Conservation (phyloP, 768 basidiomycete genomes). For the Boletus pseudo-olivaceus region DNA sequence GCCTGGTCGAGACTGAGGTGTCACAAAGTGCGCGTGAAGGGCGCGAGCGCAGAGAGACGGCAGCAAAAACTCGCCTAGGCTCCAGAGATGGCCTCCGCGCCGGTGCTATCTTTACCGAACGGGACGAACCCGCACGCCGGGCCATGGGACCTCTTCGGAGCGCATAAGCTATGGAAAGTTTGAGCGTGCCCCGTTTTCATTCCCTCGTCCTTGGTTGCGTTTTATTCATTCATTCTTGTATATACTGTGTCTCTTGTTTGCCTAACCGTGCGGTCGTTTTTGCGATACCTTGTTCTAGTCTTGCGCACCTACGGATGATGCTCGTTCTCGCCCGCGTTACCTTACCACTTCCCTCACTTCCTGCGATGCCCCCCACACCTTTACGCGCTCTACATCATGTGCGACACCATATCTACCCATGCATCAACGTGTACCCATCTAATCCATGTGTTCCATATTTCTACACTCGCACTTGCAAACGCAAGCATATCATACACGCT, state of each 20-base stretch:
- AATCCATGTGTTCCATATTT: constrained; percentile 4
- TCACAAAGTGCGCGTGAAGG: constrained; percentile 18
- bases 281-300: constrained; percentile 13
- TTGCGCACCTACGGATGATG: constrained; percentile 10
- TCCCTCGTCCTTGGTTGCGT: not conserved
- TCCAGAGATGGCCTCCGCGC: constrained; percentile 29
- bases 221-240: constrained; percentile 11
- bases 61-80: constrained; percentile 21
- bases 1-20: not conserved
- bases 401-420: constrained; percentile 8
- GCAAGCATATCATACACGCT: constrained; percentile 2
- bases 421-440: not conserved
- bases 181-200: not conserved
- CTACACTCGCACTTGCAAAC: not conserved
- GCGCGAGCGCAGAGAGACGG: constrained; percentile 26
- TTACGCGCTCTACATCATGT: not conserved
- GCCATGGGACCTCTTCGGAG: constrained; percentile 30
- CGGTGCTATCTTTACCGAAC: constrained; percentile 26
- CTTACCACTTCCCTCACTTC: not conserved
- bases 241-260: not conserved
- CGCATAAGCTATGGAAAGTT: constrained; percentile 1
- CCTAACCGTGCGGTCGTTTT: not conserved
- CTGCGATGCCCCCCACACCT: constrained; percentile 4
- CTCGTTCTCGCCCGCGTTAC: not conserved
- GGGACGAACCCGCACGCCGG: constrained; percentile 28